Conservation (phyloP, 2,329 filamentous ascomycete genomes). For the Cordyceps cicadae region DNA sequence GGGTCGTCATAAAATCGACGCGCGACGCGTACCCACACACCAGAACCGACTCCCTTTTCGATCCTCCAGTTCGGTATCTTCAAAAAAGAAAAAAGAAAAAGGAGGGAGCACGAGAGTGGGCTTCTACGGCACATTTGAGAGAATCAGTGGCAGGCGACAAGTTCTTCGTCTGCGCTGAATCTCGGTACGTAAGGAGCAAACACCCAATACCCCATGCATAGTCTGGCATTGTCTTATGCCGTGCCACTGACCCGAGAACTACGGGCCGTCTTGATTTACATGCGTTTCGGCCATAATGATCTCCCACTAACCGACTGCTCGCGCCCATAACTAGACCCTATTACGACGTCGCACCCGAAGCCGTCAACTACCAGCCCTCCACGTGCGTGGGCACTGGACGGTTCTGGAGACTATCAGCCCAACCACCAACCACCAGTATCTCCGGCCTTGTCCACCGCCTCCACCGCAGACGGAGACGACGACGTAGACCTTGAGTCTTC, state of each 20-base stretch:
- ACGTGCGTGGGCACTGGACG: conserved; percentile 56
- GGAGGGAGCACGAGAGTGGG: conserved; percentile 13
- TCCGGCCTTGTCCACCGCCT: conserved; percentile 53
- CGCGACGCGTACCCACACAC: conserved; percentile 12
- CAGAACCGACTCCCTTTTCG: conserved; percentile 5
- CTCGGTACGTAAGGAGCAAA: conserved; percentile 40
- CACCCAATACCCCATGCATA: background rate
- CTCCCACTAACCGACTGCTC: background rate
- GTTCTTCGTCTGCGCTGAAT: conserved; percentile 55
- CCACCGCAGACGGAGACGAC: conserved; percentile 47
- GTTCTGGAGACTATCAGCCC: conserved; percentile 31
- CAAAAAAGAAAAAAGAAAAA: conserved; percentile 13
- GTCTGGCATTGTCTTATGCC: background rate
- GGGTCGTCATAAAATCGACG: conserved; percentile 9
- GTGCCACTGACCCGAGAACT: background rate
- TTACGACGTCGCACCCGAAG: conserved; percentile 49
- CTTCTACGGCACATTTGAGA: conserved; percentile 27
- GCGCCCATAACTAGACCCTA: conserved; percentile 11
- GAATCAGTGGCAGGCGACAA: conserved; percentile 53
- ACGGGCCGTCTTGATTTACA: background rate
- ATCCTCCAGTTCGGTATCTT: background rate
- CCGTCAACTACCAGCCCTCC: conserved; percentile 43
- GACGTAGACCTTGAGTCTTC: conserved; percentile 47
- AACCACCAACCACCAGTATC: conserved; percentile 37
- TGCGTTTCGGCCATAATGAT: background rate